These are phyloP conservation scores for Chionographis japonica DNA, from an alignment of 106 monocot genomes.

Conservation along the genomic window DNA sequence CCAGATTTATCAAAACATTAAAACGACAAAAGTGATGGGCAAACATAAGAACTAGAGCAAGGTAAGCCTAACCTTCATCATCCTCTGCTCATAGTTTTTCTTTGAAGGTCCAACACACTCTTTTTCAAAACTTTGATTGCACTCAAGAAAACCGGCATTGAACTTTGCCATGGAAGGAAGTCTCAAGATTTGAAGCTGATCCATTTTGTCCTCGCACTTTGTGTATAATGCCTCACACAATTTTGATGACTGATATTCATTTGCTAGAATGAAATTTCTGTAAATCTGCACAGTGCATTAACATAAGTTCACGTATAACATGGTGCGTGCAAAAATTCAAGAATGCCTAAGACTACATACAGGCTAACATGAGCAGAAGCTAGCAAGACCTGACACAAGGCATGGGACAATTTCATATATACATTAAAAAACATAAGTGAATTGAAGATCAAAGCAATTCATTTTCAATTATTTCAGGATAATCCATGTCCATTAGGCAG, in stretches of 20 bases:
- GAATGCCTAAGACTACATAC: too few species aligned
- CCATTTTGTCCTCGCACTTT: conserved; percentile 94
- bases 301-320: background rate
- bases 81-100: conserved; percentile 55
- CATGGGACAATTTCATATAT: too few species aligned
- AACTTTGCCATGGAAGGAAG: conserved; percentile 99
- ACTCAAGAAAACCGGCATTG: conserved; percentile 85
- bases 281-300: conserved; percentile 40
- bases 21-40: background rate
- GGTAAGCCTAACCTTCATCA: conserved; percentile 60
- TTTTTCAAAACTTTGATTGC: conserved; percentile 76
- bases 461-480: too few species aligned
- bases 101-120: conserved; percentile 91
- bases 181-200: conserved; percentile 81
- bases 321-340: too few species aligned
- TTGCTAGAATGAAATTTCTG: conserved; percentile 61
- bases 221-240: conserved; percentile 77
- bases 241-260: conserved; percentile 91
- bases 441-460: too few species aligned
- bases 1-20: too few species aligned
- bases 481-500: too few species aligned
- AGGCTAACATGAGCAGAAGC: too few species aligned
- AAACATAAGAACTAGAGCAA: background rate
- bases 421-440: too few species aligned
- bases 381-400: too few species aligned